Conservation (phyloP, 2,329 filamentous ascomycete species). For the Fusarium luffae region DNA sequence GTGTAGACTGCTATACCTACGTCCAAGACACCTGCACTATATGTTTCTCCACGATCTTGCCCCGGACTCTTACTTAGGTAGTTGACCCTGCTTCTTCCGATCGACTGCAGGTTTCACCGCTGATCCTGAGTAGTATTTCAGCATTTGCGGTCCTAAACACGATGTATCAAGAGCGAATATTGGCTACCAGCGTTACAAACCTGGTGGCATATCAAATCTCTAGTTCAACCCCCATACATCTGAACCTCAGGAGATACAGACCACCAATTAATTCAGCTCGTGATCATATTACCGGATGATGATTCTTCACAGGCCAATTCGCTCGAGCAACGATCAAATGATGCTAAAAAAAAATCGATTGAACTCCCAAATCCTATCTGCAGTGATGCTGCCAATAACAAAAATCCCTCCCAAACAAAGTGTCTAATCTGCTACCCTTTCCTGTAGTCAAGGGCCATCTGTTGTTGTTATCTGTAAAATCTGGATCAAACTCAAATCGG, state of each 20-base stretch:
- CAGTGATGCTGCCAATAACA: conserved; percentile 16
- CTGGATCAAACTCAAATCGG: conserved; percentile 31
- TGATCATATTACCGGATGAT: conserved; percentile 1
- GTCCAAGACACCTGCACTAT: not conserved
- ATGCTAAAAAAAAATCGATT: not conserved
- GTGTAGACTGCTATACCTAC: not conserved
- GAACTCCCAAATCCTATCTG: conserved; percentile 4
- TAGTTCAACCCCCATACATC: not conserved
- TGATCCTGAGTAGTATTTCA: conserved; percentile 10
- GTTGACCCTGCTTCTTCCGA: conserved; percentile 42
- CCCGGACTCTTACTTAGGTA: not conserved
- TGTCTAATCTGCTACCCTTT: conserved; percentile 47
- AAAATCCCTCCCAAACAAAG: conserved; percentile 33
- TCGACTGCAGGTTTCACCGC: conserved; percentile 38
- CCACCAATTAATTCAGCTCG: not conserved
- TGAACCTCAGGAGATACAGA: not conserved
- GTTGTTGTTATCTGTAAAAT: conserved; percentile 33
- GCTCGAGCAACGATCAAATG: not conserved
- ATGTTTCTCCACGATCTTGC: conserved; percentile 16
- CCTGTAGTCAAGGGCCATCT: conserved; percentile 40
- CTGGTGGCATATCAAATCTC: not conserved
- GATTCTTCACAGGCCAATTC: not conserved
- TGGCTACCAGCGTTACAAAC: not conserved
- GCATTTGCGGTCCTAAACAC: not conserved
- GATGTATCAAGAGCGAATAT: not conserved